phyloP scores from a whole-genome alignment of 2,329 filamentous ascomycete species.

The Dothistroma pini region DNA sequence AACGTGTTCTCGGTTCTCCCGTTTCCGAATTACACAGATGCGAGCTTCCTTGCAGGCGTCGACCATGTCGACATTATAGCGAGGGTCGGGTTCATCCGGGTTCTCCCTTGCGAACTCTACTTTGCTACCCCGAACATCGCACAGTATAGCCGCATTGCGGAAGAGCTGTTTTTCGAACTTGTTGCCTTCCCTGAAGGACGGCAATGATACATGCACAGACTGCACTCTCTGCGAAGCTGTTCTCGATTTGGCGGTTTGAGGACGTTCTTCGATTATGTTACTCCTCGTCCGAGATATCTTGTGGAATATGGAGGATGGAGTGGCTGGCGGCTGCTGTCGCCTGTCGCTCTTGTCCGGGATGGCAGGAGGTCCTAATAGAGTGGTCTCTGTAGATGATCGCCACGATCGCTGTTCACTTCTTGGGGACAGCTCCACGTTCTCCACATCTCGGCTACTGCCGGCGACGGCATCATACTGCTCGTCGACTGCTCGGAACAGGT shows the following conservation, averaged over 20 bases:
- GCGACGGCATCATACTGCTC: conserved; percentile 15
- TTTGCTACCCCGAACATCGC: conserved; percentile 40
- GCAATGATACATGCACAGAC: conserved; percentile 2
- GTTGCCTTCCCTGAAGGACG: conserved; percentile 7
- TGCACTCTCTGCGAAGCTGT: background rate
- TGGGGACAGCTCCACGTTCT: background rate
- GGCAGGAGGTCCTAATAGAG: conserved; percentile 21
- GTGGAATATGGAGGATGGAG: conserved; percentile 17
- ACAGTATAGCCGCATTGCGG: conserved; percentile 44
- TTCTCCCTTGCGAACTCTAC: conserved; percentile 43
- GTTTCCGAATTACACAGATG: conserved; percentile 43
- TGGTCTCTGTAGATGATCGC: conserved; percentile 9
- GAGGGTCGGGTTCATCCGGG: conserved; percentile 34
- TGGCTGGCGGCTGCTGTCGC: conserved; percentile 13
- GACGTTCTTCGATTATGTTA: conserved; percentile 7
- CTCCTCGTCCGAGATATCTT: conserved; percentile 8
- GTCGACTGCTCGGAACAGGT: conserved; percentile 17
- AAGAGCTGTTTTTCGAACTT: conserved; percentile 42
- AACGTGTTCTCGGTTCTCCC: conserved; percentile 37
- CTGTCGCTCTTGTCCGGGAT: conserved; percentile 9
- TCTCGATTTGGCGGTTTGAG: conserved; percentile 11
- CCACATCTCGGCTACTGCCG: conserved; percentile 7
- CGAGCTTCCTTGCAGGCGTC: conserved; percentile 39
- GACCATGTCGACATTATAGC: conserved; percentile 41
- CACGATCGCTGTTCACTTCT: conserved; percentile 8